Conservation (phyloP, 371 early-diverging fungal genomes). For the Funneliformis caledonium region DNA sequence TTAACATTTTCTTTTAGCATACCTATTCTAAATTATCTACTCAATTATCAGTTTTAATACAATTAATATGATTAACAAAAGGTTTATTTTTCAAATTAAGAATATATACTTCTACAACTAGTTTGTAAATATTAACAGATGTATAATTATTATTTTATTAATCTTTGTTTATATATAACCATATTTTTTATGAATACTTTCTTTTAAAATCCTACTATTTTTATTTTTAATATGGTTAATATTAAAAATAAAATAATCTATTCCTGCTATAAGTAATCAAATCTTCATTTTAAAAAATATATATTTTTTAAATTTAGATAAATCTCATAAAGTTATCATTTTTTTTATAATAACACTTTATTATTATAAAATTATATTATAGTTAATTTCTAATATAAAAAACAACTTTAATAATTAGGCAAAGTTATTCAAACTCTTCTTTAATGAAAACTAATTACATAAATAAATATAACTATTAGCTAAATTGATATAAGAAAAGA, state of each 20-base stretch:
- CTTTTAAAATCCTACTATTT: constrained; percentile 14
- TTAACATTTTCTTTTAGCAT: constrained; percentile 9
- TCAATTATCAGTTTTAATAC: not conserved
- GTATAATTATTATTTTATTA: not conserved
- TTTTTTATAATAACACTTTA: too few relatives aligned
- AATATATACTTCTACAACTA: constrained; percentile 29
- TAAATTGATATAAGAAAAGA: too few relatives aligned
- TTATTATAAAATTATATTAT: too few relatives aligned
- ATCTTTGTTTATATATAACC: constrained; percentile 24
- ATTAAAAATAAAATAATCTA: constrained; percentile 29
- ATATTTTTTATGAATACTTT: not conserved
- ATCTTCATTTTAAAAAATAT: too few relatives aligned
- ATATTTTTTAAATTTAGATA: too few relatives aligned
- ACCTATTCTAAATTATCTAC: constrained; percentile 1
- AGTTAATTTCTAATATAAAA: too few relatives aligned
- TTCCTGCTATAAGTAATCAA: constrained; percentile 10
- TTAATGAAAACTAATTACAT: too few relatives aligned
- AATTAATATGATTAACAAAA: not conserved
- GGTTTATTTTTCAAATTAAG: not conserved
- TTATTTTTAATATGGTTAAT: constrained; percentile 26
- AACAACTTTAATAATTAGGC: too few relatives aligned
- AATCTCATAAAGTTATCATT: too few relatives aligned
- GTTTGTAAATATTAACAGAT: not conserved
- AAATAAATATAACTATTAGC: too few relatives aligned
- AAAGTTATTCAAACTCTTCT: too few relatives aligned